Conservation (phyloP, 768 basidiomycete genomes). For the Hysterangium stoloniferum region DNA sequence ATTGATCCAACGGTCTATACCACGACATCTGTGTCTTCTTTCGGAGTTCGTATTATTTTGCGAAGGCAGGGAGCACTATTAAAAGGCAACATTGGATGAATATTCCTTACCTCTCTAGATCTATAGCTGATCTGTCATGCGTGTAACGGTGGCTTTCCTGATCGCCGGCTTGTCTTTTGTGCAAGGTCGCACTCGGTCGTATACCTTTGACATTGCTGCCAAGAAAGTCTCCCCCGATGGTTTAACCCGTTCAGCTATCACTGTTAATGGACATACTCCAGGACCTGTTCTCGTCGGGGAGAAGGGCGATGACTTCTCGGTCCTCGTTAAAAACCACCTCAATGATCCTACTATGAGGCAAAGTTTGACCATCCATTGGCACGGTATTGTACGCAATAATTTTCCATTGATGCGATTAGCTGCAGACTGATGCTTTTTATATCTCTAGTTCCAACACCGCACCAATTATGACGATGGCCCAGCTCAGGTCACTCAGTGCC, state of each 20-base stretch:
- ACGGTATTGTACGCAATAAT: slow-evolving; percentile 31
- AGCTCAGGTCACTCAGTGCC: slow-evolving; percentile 37
- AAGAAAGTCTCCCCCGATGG: slow-evolving; percentile 41
- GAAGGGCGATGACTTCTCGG: slow-evolving; percentile 29
- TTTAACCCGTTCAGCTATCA: slow-evolving; percentile 35
- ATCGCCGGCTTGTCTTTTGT: too few relatives aligned
- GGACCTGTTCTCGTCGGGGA: slow-evolving; percentile 39
- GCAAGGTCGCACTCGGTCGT: too few relatives aligned
- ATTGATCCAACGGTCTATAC: too few relatives aligned
- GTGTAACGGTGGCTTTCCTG: too few relatives aligned
- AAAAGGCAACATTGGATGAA: too few relatives aligned
- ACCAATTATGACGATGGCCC: slow-evolving; percentile 23
- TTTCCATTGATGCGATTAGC: too few relatives aligned
- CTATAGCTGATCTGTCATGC: too few relatives aligned
- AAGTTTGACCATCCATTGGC: slow-evolving; percentile 26
- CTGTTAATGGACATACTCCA: slow-evolving; percentile 40
- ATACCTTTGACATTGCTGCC: background rate
- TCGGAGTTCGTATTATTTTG: too few relatives aligned
- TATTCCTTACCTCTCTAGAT: too few relatives aligned
- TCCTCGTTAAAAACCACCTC: slow-evolving; percentile 42
- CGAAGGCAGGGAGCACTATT: too few relatives aligned
- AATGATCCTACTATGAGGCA: slow-evolving; percentile 39
- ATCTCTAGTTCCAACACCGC: background rate
- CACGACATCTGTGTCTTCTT: too few relatives aligned
- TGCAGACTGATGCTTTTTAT: background rate